Conservation (phyloP, 495 filamentous ascomycete species). For the Astrocystis sublimbata region DNA sequence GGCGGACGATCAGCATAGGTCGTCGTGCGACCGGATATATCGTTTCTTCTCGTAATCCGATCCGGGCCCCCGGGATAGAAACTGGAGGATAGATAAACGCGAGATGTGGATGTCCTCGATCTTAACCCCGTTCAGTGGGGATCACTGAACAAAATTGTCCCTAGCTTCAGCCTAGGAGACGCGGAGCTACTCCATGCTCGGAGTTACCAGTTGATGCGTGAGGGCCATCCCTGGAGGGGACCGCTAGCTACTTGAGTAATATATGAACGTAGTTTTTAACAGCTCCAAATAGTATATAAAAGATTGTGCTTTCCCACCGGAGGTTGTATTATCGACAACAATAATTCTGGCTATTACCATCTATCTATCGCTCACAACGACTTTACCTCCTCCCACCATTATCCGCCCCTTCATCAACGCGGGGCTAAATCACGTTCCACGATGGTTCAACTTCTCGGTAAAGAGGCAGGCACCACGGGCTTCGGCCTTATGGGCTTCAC, state of each 20-base stretch:
- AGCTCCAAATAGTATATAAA: constrained; percentile 15
- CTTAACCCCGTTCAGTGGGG: constrained; percentile 2
- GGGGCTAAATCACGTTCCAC: background rate
- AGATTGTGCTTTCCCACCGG: background rate
- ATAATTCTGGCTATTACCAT: background rate
- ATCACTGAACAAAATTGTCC: background rate
- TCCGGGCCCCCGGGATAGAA: background rate
- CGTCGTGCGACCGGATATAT: background rate
- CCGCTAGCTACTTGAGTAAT: background rate
- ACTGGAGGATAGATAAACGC: background rate
- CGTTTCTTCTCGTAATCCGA: background rate
- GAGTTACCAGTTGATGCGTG: background rate
- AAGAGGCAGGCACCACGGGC: constrained; percentile 56
- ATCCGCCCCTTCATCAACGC: background rate
- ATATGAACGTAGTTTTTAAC: background rate
- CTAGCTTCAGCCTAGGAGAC: too few species aligned
- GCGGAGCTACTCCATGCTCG: background rate
- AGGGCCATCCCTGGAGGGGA: background rate
- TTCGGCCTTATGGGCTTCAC: constrained; percentile 71
- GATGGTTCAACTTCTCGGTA: constrained; percentile 54
- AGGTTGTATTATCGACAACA: background rate
- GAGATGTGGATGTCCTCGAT: background rate
- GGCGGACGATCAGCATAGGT: background rate
- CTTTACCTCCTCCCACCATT: too few species aligned
- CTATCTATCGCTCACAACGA: too few species aligned